Base-by-base conservation (phyloP, 2,329 filamentous ascomycete genomes). In the Chalaropsis ovoidea region DNA sequence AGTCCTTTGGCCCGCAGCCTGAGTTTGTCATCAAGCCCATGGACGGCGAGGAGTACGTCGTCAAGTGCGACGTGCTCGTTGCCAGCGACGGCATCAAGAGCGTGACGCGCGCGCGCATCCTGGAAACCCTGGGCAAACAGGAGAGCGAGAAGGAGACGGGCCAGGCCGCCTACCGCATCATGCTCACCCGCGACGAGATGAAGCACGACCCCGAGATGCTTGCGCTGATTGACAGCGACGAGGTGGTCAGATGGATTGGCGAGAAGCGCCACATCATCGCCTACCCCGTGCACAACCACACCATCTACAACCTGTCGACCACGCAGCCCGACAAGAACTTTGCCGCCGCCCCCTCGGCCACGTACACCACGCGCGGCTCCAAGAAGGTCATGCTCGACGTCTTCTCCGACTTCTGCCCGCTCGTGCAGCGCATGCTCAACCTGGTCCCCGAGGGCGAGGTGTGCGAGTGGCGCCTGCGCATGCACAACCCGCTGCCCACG, bases 81-180 rank as follows among this genome's bases (percentile, higher is more conserved):
- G 81, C 77, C 22, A 76, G 79, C 15, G 82, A 85, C 71, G 82
- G 82, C 47, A 78, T 84, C 72, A 84, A 84, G 73, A 81, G 78
- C 49, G 68, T 72, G 8, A 76, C 77, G 22, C 78, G 82, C 41
- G 75, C 77, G 7, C 75, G 80, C 45, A 79, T 89, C 73, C 79
- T 89, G 1, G 74, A 77, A 43, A 75, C 77, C 52, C 75, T 83
- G 0, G 78, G 79, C 54, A 76, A 80, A 68, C 73, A 75, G 5
- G 80, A 80, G 24, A 77, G 82, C 64, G 82, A 86, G 70, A 77
- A 84, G 67, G 86, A 89, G 68, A 90, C 88, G 0, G 84, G 86
- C 3, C 86, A 91, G 75, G 88, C 89, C 0, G 87, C 87, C 2
- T 92, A 92, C 76, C 83, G 88, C 13, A 89, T 92, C 74, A 87